A percentile compares a stretch with the other conserved stretches of the same genome.
phyloP scores from a whole-genome alignment of 2,329 filamentous ascomycete species.

The Thielaviopsis punctulata region DNA sequence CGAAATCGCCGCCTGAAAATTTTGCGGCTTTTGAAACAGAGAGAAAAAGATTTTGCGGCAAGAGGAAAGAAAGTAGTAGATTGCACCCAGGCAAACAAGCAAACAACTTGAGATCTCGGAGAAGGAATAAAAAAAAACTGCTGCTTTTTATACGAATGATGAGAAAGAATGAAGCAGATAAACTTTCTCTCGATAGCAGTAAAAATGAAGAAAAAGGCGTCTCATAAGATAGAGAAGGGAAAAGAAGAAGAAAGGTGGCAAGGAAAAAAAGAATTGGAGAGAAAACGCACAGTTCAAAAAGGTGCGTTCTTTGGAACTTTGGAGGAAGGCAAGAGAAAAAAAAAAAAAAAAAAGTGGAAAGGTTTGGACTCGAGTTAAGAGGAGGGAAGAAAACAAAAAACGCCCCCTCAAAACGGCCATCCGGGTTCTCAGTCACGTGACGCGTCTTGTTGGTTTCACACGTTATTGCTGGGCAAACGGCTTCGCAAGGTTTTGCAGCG shows the following conservation, averaged over 20 bases:
- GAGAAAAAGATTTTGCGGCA: neutral
- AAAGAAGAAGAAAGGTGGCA: neutral
- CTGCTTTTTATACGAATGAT: neutral
- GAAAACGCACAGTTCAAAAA: neutral
- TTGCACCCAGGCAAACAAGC: neutral
- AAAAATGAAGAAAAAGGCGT: neutral
- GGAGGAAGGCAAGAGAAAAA: neutral
- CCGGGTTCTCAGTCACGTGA: neutral
- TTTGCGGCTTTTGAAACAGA: neutral
- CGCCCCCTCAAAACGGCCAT: neutral
- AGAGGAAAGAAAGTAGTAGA: neutral
- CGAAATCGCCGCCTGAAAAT: neutral
- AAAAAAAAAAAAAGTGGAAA: neutral
- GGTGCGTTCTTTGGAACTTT: neutral
- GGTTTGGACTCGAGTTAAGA: neutral
- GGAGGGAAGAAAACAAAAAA: neutral
- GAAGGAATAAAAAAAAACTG: constrained; percentile 1
- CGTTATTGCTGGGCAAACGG: neutral
- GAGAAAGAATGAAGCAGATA: too few species aligned
- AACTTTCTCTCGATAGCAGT: too few species aligned
- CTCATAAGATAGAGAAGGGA: neutral
- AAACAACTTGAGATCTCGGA: too few species aligned
- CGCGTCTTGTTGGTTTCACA: neutral
- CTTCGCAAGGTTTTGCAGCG: too few species aligned
- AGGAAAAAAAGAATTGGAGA: neutral